Evolutionary conservation across 2,329 filamentous ascomycete species (phyloP), one percentile per base, ranked within the genome.

Genomic region (Amauroascus niger): DNA sequence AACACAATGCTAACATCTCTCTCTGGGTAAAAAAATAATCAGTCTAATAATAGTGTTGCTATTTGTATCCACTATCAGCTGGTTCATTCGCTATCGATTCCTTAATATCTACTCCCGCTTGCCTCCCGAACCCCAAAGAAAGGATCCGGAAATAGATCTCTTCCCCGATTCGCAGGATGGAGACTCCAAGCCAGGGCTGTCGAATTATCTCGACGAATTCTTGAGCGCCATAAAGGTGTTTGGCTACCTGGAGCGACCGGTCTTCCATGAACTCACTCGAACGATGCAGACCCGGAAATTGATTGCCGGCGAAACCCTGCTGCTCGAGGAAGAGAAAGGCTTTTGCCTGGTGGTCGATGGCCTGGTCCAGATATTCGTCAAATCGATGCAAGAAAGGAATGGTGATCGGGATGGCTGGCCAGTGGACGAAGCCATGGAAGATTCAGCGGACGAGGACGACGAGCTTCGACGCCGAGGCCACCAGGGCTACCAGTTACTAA

Each of bases 161-260:
- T 97, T 97, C 65, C 90, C 93, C 3, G 91, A 97, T 64, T 84
- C 86, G 2, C 88, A 95, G 63, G 91, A 95, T 61, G 86, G 86
- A 48, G 89, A 90, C 58, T 83, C 83, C 28, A 98, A 98, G 69
- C 84, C 89, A 0, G 93, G 91, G 0, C 76, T 98, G 43, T 83
- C 88, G n/a, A 98, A 90, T 67, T 98, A 98, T 62, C 77, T 98
- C 24, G 93, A 98, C 70, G 94, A 98, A 68, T 98, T 98, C 63
- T 75, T 98, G 20, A 97, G 90, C 66, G 93, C 94, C 28, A 98
- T 98, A 74, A 98, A 97, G 70, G 93, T 98, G 55, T 98, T 98
- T 71, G 93, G 93, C 7, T 98, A 97, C 65, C 76, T 98, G 41
- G 93, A 98, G 68, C 82, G 93, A 24, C 89, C 93, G 0, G 93